Base-by-base conservation (phyloP, 495 filamentous ascomycete genomes). In the Penicillium diatomitis region DNA sequence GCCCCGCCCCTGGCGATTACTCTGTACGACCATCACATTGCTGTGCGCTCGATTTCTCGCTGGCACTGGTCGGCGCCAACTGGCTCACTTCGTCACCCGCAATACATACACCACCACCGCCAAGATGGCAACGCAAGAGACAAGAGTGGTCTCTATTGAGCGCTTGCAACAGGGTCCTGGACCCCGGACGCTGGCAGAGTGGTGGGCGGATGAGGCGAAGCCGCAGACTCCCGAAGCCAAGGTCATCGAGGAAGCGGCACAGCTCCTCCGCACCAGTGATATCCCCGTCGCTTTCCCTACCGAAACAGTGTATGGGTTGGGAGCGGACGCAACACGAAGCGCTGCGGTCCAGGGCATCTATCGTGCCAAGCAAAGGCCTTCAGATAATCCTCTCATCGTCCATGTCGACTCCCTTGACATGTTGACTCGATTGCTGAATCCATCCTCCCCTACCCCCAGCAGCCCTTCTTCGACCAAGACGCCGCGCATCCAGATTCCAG, bases 261-360 rank as follows among this genome's bases (percentile, higher is more conserved):
- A 71, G 8, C 69, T 77, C 50, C 74, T 95, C 33, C 79, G 68
- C 31, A 72, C 71, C 31, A 79, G 78, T 50, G 73, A 85, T 62
- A 71, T 78, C 29, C 90, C 90, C 11, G 87, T 99, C 38, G 94
- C 88, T 6, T 99, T 99, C 62, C 94, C 92, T 4, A 99, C 94
- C 0, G 92, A 99, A 68, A 99, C 92, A 5, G 92, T 99, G 7
- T 99, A 99, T 65, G 92, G 92, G 2, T 76, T 99, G 9, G 92
- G 90, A 42, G 92, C 91, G 12, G 92, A 97, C 71, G 94, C 92
- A 5, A 96, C 90, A 31, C 78, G 86, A 58, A 84, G 77, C 53
- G 71, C 66, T 35, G 85, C 91, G n/a, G 91, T 96, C n/a, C 77
- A 76, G 50, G 88, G 87, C 5, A 99, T 99, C 56, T 99, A 90